phyloP scores from a whole-genome alignment of 2,329 filamentous ascomycete genomes.

The Colletotrichum sp. region DNA sequence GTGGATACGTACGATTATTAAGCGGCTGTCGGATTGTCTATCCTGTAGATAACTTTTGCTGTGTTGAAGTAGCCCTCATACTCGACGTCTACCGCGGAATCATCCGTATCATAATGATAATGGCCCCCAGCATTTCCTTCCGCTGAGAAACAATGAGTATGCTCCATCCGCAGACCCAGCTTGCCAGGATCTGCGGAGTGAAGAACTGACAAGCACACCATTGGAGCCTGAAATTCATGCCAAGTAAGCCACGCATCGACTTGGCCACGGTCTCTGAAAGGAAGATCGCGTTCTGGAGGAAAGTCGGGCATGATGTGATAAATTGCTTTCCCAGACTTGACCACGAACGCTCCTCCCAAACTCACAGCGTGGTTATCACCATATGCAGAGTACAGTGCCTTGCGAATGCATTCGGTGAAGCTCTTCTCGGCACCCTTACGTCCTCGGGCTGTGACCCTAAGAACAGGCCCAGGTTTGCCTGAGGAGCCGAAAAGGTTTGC shows the following conservation, averaged over 20 bases:
- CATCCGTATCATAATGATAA: slow-evolving; percentile 45
- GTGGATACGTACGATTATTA: neutral
- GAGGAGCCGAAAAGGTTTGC: slow-evolving; percentile 43
- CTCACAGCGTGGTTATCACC: slow-evolving; percentile 36
- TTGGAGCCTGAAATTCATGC: slow-evolving; percentile 37
- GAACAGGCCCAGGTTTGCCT: slow-evolving; percentile 34
- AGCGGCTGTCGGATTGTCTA: slow-evolving; percentile 29
- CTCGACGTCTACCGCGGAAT: slow-evolving; percentile 37
- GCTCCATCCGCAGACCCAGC: slow-evolving; percentile 47
- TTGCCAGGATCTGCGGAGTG: slow-evolving; percentile 43
- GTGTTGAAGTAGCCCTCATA: slow-evolving; percentile 52
- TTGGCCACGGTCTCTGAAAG: slow-evolving; percentile 30
- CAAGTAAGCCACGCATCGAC: slow-evolving; percentile 43
- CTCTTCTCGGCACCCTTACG: slow-evolving; percentile 28
- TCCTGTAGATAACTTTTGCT: slow-evolving; percentile 41
- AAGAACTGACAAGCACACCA: slow-evolving; percentile 44
- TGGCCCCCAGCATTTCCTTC: slow-evolving; percentile 42
- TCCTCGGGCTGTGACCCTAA: slow-evolving; percentile 37
- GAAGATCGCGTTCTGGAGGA: slow-evolving; percentile 25
- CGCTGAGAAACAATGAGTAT: slow-evolving; percentile 48
- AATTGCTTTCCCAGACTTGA: slow-evolving; percentile 37
- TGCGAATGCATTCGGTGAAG: slow-evolving; percentile 37
- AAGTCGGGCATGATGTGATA: slow-evolving; percentile 52
- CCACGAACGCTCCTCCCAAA: slow-evolving; percentile 44
- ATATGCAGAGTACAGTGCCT: slow-evolving; percentile 31